A percentile compares a stretch with the other conserved stretches of the same genome.
Conservation (phyloP, 108 stramenopile genomes). For the Cyclotella sp. region DNA sequence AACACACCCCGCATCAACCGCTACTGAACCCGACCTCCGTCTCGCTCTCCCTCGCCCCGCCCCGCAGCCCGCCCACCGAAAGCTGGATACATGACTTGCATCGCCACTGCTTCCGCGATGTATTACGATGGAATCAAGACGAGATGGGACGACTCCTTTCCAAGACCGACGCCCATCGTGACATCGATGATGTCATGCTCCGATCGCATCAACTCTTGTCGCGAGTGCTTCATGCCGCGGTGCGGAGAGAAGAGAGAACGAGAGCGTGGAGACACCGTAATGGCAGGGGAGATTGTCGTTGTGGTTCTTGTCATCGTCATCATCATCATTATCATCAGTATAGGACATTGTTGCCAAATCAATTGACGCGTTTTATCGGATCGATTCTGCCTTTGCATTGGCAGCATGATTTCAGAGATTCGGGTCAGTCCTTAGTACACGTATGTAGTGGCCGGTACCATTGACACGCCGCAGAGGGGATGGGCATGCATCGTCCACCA, state of each 20-base stretch:
- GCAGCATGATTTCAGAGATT: slow-evolving; percentile 70
- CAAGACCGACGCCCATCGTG: neutral
- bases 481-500: too few relatives aligned
- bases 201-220: neutral
- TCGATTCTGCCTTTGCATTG: slow-evolving; percentile 53
- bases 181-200: neutral
- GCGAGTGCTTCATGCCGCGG: neutral
- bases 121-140: neutral
- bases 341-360: slow-evolving; percentile 19
- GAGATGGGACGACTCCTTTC: neutral
- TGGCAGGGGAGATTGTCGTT: neutral
- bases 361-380: slow-evolving; percentile 60
- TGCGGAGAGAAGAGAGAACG: neutral
- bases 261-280: too few relatives aligned
- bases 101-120: neutral
- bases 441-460: too few relatives aligned
- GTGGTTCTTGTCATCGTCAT: neutral
- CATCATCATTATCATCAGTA: neutral
- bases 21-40: slow-evolving; percentile 64
- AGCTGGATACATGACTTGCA: slow-evolving; percentile 1
- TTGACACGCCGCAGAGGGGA: too few relatives aligned
- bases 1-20: slow-evolving; percentile 11
- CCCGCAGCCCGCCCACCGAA: slow-evolving; percentile 61
- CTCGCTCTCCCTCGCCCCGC: slow-evolving; percentile 65
- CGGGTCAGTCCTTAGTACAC: neutral